Conservation (phyloP, 352 stramenopile species). For the Pythium folliculosum region DNA sequence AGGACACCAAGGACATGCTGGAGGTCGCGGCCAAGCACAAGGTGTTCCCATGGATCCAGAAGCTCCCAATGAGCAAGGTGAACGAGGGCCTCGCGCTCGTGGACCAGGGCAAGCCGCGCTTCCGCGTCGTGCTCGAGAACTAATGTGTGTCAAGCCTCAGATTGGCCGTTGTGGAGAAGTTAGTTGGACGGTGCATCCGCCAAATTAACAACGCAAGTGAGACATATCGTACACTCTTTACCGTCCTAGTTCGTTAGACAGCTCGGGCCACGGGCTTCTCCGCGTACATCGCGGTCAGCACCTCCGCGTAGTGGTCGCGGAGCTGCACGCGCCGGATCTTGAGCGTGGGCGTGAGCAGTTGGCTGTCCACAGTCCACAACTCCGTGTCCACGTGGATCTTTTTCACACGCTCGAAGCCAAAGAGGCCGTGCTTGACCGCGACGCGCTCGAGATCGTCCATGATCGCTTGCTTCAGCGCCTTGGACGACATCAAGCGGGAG, state of each 20-base stretch:
- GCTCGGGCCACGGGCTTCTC: too few relatives aligned
- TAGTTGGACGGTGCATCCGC: too few relatives aligned
- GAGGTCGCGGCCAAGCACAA: slow-evolving; percentile 1
- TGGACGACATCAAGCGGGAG: background rate
- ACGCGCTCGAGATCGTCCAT: slow-evolving; percentile 72
- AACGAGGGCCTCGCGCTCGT: slow-evolving; percentile 5
- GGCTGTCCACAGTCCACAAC: slow-evolving; percentile 90
- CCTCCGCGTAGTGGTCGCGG: slow-evolving; percentile 72
- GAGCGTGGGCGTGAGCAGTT: slow-evolving; percentile 94
- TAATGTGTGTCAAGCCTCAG: background rate
- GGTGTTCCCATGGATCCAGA: slow-evolving; percentile 6
- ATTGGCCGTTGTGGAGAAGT: too few relatives aligned
- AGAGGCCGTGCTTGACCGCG: slow-evolving; percentile 67
- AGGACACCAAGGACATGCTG: slow-evolving; percentile 6
- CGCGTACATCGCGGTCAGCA: slow-evolving; percentile 85
- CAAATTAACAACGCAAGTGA: too few relatives aligned
- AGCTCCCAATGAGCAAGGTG: slow-evolving; percentile 7
- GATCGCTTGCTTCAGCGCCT: slow-evolving; percentile 59
- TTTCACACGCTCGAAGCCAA: slow-evolving; percentile 92
- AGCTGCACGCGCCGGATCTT: slow-evolving; percentile 95
- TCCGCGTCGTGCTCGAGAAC: slow-evolving; percentile 36
- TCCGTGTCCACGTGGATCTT: slow-evolving; percentile 86
- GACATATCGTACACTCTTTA: too few relatives aligned
- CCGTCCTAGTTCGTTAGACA: too few relatives aligned
- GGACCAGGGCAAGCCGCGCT: slow-evolving; percentile 7